Conservation (phyloP, 805 yeast species). For the Pichia exigua region DNA sequence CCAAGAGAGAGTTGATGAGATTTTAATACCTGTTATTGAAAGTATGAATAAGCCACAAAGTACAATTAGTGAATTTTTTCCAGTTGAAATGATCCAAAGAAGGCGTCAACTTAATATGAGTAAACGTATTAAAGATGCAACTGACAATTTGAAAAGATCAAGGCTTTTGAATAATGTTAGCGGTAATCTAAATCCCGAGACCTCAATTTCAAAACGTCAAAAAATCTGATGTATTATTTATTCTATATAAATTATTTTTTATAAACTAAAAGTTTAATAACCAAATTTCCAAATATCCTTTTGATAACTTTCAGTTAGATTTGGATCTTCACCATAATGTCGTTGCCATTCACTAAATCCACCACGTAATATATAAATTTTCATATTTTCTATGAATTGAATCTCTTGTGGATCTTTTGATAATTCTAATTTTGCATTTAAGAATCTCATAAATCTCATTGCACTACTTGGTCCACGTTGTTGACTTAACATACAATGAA, state of each 20-base stretch:
- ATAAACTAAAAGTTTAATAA: constrained; percentile 5
- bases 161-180: constrained; percentile 1
- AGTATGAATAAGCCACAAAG: constrained; percentile 68
- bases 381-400: constrained; percentile 29
- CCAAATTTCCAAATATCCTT: constrained; percentile 32
- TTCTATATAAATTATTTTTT: no score
- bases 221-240: not conserved
- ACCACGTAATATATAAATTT: constrained; percentile 67
- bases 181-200: not conserved
- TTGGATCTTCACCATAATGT: constrained; percentile 56
- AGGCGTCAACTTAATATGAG: constrained; percentile 44
- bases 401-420: constrained; percentile 15
- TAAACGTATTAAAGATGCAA: constrained; percentile 55
- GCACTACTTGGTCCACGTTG: constrained; percentile 90
- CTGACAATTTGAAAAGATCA: constrained; percentile 35
- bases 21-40: constrained; percentile 75
- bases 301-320: constrained; percentile 56
- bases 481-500: constrained; percentile 88
- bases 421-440: constrained; percentile 27
- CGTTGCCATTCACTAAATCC: constrained; percentile 86
- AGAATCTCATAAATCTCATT: constrained; percentile 44
- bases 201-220: not conserved
- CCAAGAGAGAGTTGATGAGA: constrained; percentile 66
- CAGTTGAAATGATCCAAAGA: constrained; percentile 44
- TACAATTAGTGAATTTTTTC: constrained; percentile 61